Conservation (phyloP, 495 filamentous ascomycete genomes). For the Copromyces sp. region DNA sequence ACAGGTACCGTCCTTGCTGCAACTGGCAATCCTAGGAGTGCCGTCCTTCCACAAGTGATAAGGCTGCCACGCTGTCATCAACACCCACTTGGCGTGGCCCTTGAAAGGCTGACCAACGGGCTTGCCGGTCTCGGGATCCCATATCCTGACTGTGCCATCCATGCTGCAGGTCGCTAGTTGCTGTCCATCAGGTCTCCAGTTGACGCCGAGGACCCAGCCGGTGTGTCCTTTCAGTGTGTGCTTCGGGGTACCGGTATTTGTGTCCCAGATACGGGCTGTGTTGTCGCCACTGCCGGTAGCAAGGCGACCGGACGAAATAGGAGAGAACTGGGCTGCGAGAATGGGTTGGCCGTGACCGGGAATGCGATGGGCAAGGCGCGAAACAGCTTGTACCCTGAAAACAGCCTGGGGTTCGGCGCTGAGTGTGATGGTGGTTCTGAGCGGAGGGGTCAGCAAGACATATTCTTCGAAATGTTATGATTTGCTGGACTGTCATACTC, state of each 20-base stretch:
- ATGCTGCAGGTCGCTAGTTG: constrained; percentile 85
- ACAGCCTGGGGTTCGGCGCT: constrained; percentile 86
- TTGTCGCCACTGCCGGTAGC: constrained; percentile 86
- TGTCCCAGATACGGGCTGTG: constrained; percentile 92
- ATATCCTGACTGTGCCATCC: constrained; percentile 85
- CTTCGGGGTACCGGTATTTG: constrained; percentile 83
- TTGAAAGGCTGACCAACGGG: constrained; percentile 66
- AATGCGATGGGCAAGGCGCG: constrained; percentile 79
- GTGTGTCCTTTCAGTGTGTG: constrained; percentile 88
- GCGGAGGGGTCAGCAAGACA: neutral
- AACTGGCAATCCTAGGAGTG: constrained; percentile 71
- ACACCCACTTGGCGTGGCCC: constrained; percentile 88
- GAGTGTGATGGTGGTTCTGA: constrained; percentile 49
- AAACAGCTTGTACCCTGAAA: constrained; percentile 87
- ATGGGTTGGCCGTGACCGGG: constrained; percentile 89
- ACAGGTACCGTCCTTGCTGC: constrained; percentile 84
- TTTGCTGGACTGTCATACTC: constrained; percentile 14
- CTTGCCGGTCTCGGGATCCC: constrained; percentile 79
- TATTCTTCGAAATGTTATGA: neutral
- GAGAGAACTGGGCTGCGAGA: constrained; percentile 80
- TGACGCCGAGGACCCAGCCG: constrained; percentile 82
- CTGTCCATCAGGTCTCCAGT: constrained; percentile 73
- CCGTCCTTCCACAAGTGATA: constrained; percentile 74
- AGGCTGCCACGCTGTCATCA: constrained; percentile 83
- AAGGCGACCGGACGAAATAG: constrained; percentile 65